Conservation (phyloP, 805 yeast species). For the Metschnikowia lochheadii region DNA sequence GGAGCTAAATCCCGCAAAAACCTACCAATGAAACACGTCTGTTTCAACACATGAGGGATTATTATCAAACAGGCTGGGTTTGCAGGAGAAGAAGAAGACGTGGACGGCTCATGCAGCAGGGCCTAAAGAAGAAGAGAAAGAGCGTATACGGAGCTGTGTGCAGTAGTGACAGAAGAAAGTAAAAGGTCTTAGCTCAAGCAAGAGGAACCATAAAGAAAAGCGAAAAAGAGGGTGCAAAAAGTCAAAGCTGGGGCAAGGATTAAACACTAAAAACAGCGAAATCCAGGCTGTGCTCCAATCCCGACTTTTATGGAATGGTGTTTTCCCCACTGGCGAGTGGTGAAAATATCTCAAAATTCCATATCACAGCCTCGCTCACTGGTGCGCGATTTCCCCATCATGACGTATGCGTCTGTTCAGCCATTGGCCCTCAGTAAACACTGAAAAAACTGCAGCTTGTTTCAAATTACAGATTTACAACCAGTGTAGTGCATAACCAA, state of each 20-base stretch:
- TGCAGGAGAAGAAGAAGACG: background rate
- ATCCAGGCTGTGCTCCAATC: background rate
- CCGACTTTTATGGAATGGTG: background rate
- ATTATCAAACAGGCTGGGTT: background rate
- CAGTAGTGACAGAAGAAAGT: background rate
- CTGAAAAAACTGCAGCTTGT: too few species aligned
- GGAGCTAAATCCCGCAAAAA: background rate
- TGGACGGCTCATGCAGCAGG: background rate
- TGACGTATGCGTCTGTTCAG: background rate
- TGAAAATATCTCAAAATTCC: background rate
- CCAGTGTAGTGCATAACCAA: too few species aligned
- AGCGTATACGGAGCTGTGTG: background rate
- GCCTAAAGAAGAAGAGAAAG: background rate
- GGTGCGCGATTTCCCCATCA: background rate
- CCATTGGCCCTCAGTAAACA: too few species aligned
- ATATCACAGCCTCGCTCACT: background rate
- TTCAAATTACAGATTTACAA: too few species aligned
- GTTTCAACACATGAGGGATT: background rate
- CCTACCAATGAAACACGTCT: background rate
- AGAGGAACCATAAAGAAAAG: background rate
- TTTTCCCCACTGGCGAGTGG: background rate
- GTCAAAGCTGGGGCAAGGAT: background rate
- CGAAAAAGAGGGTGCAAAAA: background rate
- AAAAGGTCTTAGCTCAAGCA: background rate
- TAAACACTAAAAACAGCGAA: background rate